These are phyloP conservation scores for Trichoderma orchidacearum DNA, from an alignment of 495 filamentous ascomycete species.

Conservation along the genomic window DNA sequence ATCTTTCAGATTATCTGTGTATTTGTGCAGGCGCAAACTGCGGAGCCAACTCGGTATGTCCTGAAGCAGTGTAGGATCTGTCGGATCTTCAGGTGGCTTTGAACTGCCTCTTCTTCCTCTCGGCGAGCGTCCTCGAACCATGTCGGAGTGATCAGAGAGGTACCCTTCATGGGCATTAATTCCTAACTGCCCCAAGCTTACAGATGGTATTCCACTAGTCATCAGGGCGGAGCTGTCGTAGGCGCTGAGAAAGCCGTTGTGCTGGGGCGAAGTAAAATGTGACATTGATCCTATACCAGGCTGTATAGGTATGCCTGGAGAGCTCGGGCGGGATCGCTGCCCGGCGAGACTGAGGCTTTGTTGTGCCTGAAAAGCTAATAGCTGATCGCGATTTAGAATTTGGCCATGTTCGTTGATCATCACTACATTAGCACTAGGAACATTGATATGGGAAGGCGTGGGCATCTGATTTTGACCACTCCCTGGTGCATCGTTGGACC, in stretches of 20 bases:
- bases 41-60: constrained; percentile 95
- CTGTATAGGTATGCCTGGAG: constrained; percentile 80
- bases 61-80: constrained; percentile 77
- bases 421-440: constrained; percentile 57
- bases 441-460: constrained; percentile 25
- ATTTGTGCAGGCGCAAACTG: constrained; percentile 92
- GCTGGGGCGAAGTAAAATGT: constrained; percentile 76
- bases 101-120: constrained; percentile 87
- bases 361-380: constrained; percentile 73
- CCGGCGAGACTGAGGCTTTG: constrained; percentile 66
- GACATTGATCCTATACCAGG: constrained; percentile 47
- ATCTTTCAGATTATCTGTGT: constrained; percentile 95
- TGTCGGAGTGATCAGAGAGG: constrained; percentile 85
- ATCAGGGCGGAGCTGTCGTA: constrained; percentile 71
- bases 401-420: constrained; percentile 92
- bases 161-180: constrained; percentile 64
- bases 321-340: constrained; percentile 81
- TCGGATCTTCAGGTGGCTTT: constrained; percentile 95
- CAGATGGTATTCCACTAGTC: constrained; percentile 55
- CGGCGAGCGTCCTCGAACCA: constrained; percentile 79
- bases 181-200: constrained; percentile 67
- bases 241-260: constrained; percentile 86
- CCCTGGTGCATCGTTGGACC: constrained; percentile 73
- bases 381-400: constrained; percentile 68
- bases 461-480: constrained; percentile 25